Base-by-base conservation (phyloP, 495 filamentous ascomycete species). In the Xylaria telfairii region DNA sequence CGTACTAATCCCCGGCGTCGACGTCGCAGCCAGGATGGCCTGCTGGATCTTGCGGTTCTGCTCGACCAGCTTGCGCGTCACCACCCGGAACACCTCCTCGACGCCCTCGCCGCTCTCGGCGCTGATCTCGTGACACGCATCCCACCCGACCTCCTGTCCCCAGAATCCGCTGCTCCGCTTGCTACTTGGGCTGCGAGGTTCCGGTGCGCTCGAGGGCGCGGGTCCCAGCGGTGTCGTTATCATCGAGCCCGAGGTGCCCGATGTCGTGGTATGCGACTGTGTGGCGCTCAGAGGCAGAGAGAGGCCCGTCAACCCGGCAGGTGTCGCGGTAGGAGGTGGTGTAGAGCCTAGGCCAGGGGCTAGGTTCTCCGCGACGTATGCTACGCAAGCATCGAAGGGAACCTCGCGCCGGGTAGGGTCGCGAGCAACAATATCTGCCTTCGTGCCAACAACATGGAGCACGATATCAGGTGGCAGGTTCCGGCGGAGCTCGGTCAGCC, bases 381-480 rank as follows among this genome's bases (percentile, higher is more conserved):
- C 93, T 75, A 98, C 96, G 73, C 94, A 97, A 46, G 91, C 85
- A 80, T 99, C 95, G 77, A 98, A 99, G 17, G 94, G 93, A 1
- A 99, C 93, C 73, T 93, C 87, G 47, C 96, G 88, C 54, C 84
- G 81, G 4, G 83, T 81, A 4, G 96, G 96, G 65, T 97, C 92
- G 42, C 88, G 81, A 9, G 93, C 91, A 30, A 97, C 94, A 32
- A 98, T 87, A 79, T 99, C 96, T 67, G 90, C 90, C 78, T 99
- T 99, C 4, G 96, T 98, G 60, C 96, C 96, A 1, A 98, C 96
- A 44, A 99, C 92, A 76, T 99, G 96, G 10, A 99, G 88, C n/a
- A 99, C 91, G 34, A 97, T 87, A 69, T 94, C 92, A 63, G 84
- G 68, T 53, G 84, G 83, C 34, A 93, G 83, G 71, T 95, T 92